Base-by-base conservation (phyloP, 192 early-diverging fungal species). In the Linnemannia schmuckeri region DNA sequence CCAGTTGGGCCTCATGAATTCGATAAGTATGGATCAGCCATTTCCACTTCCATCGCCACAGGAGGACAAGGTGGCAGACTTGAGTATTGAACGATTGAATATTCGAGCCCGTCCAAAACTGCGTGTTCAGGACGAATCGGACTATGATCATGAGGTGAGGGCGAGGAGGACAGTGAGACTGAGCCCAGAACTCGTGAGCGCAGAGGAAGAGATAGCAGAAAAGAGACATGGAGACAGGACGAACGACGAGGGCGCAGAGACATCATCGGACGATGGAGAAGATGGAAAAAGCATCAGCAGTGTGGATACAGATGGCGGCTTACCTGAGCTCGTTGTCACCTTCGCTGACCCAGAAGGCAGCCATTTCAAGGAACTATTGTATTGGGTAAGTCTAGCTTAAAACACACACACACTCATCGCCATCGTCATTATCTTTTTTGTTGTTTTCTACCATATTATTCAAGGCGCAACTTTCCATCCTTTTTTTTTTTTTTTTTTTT, bases 281-380 rank as follows among this genome's bases (percentile, higher is more conserved):
- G 40, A 75, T 47, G 35, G 17, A 3, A 37, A 49, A 52, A 30
- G 46, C 22, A 30, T 24, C 7, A 70, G 40, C 63, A 27, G 40
- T 22, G 22, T 55, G 1, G 44, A 47, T 35, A 75, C 35, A 33
- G 74, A 82, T 70, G 35, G 27, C 13, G 69, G 8, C 33, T 38
- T 80, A 37, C 81, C 81, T 49, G 76, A 77, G 70, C 37, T 82
- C 15, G 38, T 41, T 27, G 66, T 82, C 5, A 37, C 37, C 1
- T 61, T 82, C 22, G 69, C 20, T 44, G 75, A 82, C n/a, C 81
- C 81, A 6, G 70, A 77, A 40, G 81, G 69, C 13, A 75, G 55
- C 24, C 81, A 72, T 44, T 77, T 82, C 57, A 38, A 77, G 2
- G 81, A 82, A 33, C 33, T 77, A 42, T 41, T 82, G 52, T 73